Conservation (phyloP, 805 yeast genomes). For the Saccharomycopsis fermentans region DNA sequence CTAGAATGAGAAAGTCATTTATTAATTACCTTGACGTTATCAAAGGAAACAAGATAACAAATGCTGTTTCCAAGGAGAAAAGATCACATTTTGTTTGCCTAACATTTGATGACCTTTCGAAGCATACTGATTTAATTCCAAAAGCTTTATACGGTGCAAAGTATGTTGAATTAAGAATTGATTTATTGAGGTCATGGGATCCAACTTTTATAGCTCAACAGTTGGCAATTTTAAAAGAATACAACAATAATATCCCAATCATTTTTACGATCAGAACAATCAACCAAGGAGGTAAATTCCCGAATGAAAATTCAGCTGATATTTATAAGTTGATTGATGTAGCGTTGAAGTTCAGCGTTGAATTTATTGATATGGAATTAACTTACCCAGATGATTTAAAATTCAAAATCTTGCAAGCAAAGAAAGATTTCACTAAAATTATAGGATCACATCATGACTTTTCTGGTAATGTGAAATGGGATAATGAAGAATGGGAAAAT, state of each 20-base stretch:
- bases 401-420: conserved; percentile 39
- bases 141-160: conserved; percentile 56
- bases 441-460: conserved; percentile 82
- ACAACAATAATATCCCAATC: conserved; percentile 56
- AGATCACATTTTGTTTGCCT: conserved; percentile 67
- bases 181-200: conserved; percentile 44
- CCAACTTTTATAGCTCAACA: conserved; percentile 60
- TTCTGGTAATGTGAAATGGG: conserved; percentile 54
- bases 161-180: conserved; percentile 81
- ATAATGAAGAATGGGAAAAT: conserved; percentile 60
- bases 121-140: conserved; percentile 36
- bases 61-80: conserved; percentile 25
- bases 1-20: conserved; percentile 48
- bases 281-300: conserved; percentile 76
- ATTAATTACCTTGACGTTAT: conserved; percentile 47
- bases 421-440: conserved; percentile 52
- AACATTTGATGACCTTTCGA: conserved; percentile 51
- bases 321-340: conserved; percentile 43
- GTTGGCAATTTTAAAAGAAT: conserved; percentile 56
- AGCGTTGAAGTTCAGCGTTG: conserved; percentile 72
- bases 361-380: conserved; percentile 71
- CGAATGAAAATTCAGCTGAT: conserved; percentile 40
- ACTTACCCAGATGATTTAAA: conserved; percentile 46
- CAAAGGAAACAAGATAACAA: conserved; percentile 37
- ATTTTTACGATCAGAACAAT: conserved; percentile 70